Conservation (phyloP, 2,329 filamentous ascomycete species). For the Juglanconis juglandina region DNA sequence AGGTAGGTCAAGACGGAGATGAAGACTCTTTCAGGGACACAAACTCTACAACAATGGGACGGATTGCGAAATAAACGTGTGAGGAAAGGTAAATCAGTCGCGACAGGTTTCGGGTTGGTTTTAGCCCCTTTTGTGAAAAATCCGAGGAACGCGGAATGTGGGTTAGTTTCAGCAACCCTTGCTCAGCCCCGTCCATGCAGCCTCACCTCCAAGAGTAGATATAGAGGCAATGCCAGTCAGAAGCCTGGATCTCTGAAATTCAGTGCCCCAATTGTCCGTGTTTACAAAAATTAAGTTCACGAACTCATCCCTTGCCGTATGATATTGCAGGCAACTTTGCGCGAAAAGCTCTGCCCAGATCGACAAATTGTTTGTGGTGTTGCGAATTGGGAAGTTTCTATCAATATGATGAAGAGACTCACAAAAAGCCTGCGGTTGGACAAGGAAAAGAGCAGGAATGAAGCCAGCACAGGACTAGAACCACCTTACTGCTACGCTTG, state of each 20-base stretch:
- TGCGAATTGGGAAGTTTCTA: not conserved
- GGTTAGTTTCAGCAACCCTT: slow-evolving; percentile 1
- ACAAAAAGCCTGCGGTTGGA: not conserved
- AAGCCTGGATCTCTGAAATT: not conserved
- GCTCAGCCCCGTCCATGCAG: not conserved
- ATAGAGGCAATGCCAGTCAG: not conserved
- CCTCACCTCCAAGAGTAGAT: not conserved
- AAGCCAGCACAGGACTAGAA: too few relatives aligned
- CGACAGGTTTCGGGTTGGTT: slow-evolving; percentile 12
- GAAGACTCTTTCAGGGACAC: not conserved
- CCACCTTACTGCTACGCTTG: slow-evolving; percentile 8
- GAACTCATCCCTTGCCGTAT: too few relatives aligned
- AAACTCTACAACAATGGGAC: not conserved
- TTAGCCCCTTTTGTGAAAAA: not conserved
- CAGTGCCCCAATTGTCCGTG: not conserved
- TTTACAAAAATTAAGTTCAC: too few relatives aligned
- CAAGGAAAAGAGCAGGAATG: not conserved
- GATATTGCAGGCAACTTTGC: too few relatives aligned
- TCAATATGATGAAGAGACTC: slow-evolving; percentile 12
- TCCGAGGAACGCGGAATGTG: slow-evolving; percentile 1
- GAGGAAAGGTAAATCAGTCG: not conserved
- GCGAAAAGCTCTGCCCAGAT: too few relatives aligned
- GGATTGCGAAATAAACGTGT: not conserved
- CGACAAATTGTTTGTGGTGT: too few relatives aligned
- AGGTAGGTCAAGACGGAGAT: not conserved